Base-by-base conservation (phyloP, 805 yeast species). In the Starmerella sp. region DNA sequence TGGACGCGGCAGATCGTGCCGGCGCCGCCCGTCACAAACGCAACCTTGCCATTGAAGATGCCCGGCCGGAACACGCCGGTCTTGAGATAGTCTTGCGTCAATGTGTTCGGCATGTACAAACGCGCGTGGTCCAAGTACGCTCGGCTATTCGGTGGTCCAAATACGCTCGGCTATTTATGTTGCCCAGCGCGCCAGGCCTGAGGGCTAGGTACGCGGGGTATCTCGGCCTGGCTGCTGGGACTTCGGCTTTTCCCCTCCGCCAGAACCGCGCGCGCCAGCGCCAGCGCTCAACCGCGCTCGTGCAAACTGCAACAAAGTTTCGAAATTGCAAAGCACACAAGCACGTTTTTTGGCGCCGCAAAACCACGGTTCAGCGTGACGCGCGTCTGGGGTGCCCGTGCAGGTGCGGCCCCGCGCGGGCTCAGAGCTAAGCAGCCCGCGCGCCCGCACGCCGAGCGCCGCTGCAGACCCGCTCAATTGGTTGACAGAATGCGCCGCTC, bases 1-100 rank as follows among this genome's bases (percentile, higher is more conserved):
- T 90, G 97, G 6, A 85, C 91, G 48, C 93, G 74, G 69, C 97
- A 90, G 54, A 91, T 90, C n/a, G 95, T 81, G 11, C 97, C 97
- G 2, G 97, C 93, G 13, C 97, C 97, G 6, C 97, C 97, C 0
- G 97, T 91, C 52, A 88, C 86, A 61, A 90, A 85, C 5, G 81
- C 93, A 2, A 87, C 96, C 67, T 89, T 89, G 13, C 85, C 95
- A 55, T 80, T 75, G 73, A 89, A 89, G 41, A 88, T 63, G 60
- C 78, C 84, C 0, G 82, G 79, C 60, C 82, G 82, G 58, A 54
- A 69, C 31, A 62, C 62, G 47, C 62, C 15, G 42, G 60, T 62
- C 47, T 64, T 51, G 31, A 67, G 60, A 51, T 62, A 69, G 15
- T 59, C 61, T 15, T 42, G 36, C 15, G 49, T 41, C 14, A 65